phyloP scores from a whole-genome alignment of 345 rosid species.

The Eutrema japonicum region DNA sequence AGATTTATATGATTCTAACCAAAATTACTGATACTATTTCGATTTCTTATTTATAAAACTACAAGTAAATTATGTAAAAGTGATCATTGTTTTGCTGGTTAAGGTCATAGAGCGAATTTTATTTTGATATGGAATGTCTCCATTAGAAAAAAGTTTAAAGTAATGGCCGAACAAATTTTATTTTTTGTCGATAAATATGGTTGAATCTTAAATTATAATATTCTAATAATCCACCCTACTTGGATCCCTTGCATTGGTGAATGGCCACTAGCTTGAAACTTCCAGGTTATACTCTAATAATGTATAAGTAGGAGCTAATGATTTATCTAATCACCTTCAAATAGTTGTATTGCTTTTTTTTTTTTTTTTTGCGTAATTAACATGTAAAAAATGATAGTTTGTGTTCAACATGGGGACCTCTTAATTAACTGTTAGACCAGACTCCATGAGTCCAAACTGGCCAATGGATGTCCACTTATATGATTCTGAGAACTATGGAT shows the following conservation, averaged over 20 bases:
- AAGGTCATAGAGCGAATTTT: neutral
- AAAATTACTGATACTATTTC: neutral
- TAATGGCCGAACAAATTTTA: neutral
- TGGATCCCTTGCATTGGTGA: slow-evolving; percentile 37
- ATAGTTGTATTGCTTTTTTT: slow-evolving; percentile 21
- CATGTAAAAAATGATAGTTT: neutral
- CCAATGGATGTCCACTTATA: slow-evolving; percentile 55
- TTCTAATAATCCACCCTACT: slow-evolving; percentile 2
- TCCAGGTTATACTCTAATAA: neutral
- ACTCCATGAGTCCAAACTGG: slow-evolving; percentile 43
- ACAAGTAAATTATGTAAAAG: neutral
- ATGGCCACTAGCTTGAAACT: slow-evolving; percentile 37
- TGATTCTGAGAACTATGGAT: slow-evolving; percentile 37
- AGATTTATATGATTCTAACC: neutral
- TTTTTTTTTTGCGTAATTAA: neutral
- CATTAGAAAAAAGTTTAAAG: neutral
- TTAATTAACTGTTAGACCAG: slow-evolving; percentile 31
- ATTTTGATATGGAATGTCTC: neutral
- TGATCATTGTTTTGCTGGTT: slow-evolving; percentile 2
- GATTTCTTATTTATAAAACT: neutral
- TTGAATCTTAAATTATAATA: neutral
- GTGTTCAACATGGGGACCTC: slow-evolving; percentile 40
- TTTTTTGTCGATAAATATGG: neutral
- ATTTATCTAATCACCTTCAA: slow-evolving; percentile 45
- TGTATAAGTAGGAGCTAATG: slow-evolving; percentile 33